Evolutionary conservation across 192 early-diverging fungal genomes (phyloP).

Genomic region (Coemansia sp.): DNA sequence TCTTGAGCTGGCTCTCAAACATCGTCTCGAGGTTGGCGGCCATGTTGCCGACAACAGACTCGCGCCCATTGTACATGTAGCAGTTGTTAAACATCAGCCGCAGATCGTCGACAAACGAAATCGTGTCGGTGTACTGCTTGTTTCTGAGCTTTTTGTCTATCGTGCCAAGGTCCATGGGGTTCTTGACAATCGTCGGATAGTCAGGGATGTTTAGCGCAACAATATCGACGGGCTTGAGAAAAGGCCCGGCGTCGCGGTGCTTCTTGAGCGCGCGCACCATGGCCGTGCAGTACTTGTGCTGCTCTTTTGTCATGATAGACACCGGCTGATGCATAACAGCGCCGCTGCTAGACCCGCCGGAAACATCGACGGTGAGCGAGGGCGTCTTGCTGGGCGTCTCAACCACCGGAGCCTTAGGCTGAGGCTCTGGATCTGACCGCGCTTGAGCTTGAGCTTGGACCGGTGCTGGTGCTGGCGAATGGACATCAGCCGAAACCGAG

Average conservation of each 20-base stretch:
- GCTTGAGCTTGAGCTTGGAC: neutral
- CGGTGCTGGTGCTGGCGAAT: slow-evolving; percentile 1
- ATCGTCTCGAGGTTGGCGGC: slow-evolving; percentile 66
- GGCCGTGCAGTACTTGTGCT: slow-evolving; percentile 76
- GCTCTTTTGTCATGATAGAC: slow-evolving; percentile 66
- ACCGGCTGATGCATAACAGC: neutral
- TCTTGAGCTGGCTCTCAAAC: slow-evolving; percentile 64
- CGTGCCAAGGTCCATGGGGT: slow-evolving; percentile 78
- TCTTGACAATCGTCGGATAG: slow-evolving; percentile 67
- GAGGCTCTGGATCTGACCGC: neutral
- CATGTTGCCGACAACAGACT: slow-evolving; percentile 65
- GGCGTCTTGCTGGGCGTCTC: no score
- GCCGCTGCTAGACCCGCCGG: neutral
- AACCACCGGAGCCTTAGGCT: neutral
- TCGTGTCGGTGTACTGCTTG: slow-evolving; percentile 58
- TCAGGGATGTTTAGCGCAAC: slow-evolving; percentile 76
- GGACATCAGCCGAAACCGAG: no score
- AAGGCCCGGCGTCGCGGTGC: slow-evolving; percentile 81
- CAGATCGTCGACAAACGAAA: slow-evolving; percentile 66
- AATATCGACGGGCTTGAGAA: slow-evolving; percentile 77
- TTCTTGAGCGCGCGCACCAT: slow-evolving; percentile 72
- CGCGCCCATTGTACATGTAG: slow-evolving; percentile 74
- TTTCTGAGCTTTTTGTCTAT: slow-evolving; percentile 65
- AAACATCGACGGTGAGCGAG: neutral
- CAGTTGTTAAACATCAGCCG: slow-evolving; percentile 77